Evolutionary conservation across 2,329 filamentous ascomycete genomes (phyloP).

Genomic region (Penicillium fuscoglaucum): DNA sequence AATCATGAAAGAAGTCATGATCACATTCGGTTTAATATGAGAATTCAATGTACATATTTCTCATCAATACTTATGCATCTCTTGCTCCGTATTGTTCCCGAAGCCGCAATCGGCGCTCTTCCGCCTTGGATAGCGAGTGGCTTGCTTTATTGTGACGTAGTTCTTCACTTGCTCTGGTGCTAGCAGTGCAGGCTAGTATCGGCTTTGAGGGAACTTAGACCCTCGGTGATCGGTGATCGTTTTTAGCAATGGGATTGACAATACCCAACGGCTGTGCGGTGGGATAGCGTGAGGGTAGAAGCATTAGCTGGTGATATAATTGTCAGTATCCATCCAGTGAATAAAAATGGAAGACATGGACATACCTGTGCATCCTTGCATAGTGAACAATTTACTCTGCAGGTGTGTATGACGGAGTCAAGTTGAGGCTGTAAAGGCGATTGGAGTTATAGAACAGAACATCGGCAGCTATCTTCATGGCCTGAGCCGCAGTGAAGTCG

Average conservation of each 20-base stretch:
- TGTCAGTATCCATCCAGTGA: background rate
- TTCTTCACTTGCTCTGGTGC: conserved; percentile 29
- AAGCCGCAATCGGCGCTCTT: conserved; percentile 29
- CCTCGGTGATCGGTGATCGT: background rate
- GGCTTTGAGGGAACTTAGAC: too few species aligned
- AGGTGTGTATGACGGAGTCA: conserved; percentile 31
- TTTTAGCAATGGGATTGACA: conserved; percentile 19
- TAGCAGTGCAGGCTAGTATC: conserved; percentile 26
- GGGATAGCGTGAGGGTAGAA: background rate
- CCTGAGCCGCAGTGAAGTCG: conserved; percentile 62
- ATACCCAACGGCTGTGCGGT: conserved; percentile 42
- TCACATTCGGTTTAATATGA: background rate
- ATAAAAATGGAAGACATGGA: conserved; percentile 45
- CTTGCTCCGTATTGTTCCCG: background rate
- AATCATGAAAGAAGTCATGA: background rate
- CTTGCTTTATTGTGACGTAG: conserved; percentile 28
- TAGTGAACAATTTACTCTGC: background rate
- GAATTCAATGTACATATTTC: background rate
- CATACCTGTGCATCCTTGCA: conserved; percentile 26
- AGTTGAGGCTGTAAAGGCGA: conserved; percentile 65
- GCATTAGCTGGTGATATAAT: background rate
- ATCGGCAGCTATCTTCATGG: conserved; percentile 63
- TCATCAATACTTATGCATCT: background rate
- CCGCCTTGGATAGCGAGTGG: conserved; percentile 34
- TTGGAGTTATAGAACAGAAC: conserved; percentile 78